Evolutionary conservation across 805 yeast genomes (phyloP), one percentile per base, ranked within the genome.

Genomic region (Yarrowia bubula): DNA sequence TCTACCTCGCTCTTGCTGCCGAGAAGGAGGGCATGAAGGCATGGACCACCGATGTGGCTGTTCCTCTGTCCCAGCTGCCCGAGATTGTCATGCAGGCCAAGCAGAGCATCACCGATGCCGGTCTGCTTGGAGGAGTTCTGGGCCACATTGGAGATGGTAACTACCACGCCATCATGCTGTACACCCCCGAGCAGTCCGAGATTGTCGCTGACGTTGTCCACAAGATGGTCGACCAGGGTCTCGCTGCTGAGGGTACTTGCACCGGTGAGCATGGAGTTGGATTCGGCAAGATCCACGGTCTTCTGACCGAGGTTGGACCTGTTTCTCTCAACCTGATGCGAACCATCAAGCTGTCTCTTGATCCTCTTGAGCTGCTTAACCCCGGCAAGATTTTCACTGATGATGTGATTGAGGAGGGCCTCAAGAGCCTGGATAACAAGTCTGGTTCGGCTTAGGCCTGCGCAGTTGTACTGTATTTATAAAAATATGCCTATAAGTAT

Each of bases 221-320:
- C 32, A 78, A 83, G 60, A 85, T 90, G 88, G 88, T 88, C 55
- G 71, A 80, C 48, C 73, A 86, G 44, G 96, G 93, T 0, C 76
- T 90, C 15, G 81, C 77, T 1, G 81, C 86, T 42, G 96, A 89
- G 63, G 96, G 96, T 1, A 90, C 96, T 1, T 86, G 91, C 69
- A 87, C 92, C 4, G 96, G 96, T 39, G 96, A 90, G 71, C 96
- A 90, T 72, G 96, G 96, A 13, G 84, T 90, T 43, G 96, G 96
- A 8, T 70, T 68, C 13, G 92, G 93, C 41, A 90, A 90, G 71
- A 76, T 92, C 68, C 82, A 81, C 33, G 85, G 80, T 66, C 74
- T 90, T 38, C 76, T 80, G 33, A 76, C 78, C 65, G 96, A 90
- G 73, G 75, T 90, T 32, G 96, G 95, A 1, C 78, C 79, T 4